Base-by-base conservation (phyloP, 2,329 filamentous ascomycete species). In the Niveomyces coronatus region DNA sequence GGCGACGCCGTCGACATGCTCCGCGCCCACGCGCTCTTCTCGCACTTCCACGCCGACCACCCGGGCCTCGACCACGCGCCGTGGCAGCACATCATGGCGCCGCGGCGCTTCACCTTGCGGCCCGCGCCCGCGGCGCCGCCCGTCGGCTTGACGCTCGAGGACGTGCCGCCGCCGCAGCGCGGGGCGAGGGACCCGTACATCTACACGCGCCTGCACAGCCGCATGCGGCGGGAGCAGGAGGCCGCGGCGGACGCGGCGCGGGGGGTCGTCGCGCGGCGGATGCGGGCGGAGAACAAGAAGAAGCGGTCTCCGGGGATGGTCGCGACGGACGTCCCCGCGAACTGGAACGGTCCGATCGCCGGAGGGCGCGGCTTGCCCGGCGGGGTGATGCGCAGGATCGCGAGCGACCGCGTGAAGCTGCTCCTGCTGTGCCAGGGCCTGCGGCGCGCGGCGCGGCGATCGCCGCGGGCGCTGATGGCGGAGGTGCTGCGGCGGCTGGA, bases 21-120 rank as follows among this genome's bases (percentile, higher is more conserved):
- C n/a, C 46, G 43, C 10, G 49, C 52, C 3, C 63, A 65, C 36
- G 42, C 42, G 23, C 8, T 58, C 3, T 61, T 56, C 30, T 53
- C 65, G 40, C 26, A 54, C 23, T 54, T 58, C 35, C 51, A 64
- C 42, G 58, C 61, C 42, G 50, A 50, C 2, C 32, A 35, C 1
- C 49, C 46, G 8, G 35, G 35, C 8, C 27, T 37, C n/a, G 5
- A 51, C 47, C 33, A 35, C 32, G 15, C 20, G 22, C 32, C 17
- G 32, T 35, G 32, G 32, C 13, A n/a, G 9, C 20, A 35, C 14
- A 23, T 26, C 13, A 35, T 35, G 32, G 20, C n/a, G 20, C 32
- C 32, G 9, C 7, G 9, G 32, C n/a, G 10, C n/a, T n/a, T n/a
- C 10, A 13, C 7, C 3, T 15, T 35, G 20, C 32, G 9, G 7